Conservation (phyloP, 2,329 filamentous ascomycete genomes). For the Stachybotrys elegans region DNA sequence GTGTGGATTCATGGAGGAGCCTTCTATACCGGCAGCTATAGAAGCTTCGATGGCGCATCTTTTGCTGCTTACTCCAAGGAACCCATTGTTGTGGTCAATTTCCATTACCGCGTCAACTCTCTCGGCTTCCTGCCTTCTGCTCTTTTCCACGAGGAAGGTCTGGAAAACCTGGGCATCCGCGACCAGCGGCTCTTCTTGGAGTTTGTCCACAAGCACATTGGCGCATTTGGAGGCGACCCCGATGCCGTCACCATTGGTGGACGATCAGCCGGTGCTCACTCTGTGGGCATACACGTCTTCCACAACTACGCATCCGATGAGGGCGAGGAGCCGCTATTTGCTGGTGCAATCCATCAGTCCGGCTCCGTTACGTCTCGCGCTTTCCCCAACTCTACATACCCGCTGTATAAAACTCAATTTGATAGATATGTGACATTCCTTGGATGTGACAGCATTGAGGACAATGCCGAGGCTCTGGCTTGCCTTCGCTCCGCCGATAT, state of each 20-base stretch:
- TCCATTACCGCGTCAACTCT: conserved; percentile 36
- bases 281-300: conserved; percentile 31
- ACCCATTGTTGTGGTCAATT: conserved; percentile 36
- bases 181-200: conserved; percentile 47
- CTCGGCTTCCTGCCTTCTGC: conserved; percentile 40
- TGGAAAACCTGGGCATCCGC: conserved; percentile 47
- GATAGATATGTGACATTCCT: conserved; percentile 21
- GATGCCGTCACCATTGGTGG: conserved; percentile 48
- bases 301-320: conserved; percentile 28
- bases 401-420: conserved; percentile 27
- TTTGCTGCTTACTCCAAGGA: conserved; percentile 25
- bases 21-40: conserved; percentile 26
- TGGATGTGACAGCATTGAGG: conserved; percentile 18
- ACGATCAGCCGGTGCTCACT: conserved; percentile 45
- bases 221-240: conserved; percentile 48
- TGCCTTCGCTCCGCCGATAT: conserved; percentile 34
- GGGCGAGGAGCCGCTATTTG: conserved; percentile 23
- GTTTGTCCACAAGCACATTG: conserved; percentile 50
- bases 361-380: conserved; percentile 30
- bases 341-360: conserved; percentile 29
- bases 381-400: conserved; percentile 28
- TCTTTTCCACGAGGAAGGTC: conserved; percentile 25
- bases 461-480: conserved; percentile 25
- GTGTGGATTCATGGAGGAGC: conserved; percentile 36
- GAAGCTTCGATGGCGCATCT: conserved; percentile 27